phyloP scores from a whole-genome alignment of 345 rosid species.

The Psidium friedrichsthalianum region DNA sequence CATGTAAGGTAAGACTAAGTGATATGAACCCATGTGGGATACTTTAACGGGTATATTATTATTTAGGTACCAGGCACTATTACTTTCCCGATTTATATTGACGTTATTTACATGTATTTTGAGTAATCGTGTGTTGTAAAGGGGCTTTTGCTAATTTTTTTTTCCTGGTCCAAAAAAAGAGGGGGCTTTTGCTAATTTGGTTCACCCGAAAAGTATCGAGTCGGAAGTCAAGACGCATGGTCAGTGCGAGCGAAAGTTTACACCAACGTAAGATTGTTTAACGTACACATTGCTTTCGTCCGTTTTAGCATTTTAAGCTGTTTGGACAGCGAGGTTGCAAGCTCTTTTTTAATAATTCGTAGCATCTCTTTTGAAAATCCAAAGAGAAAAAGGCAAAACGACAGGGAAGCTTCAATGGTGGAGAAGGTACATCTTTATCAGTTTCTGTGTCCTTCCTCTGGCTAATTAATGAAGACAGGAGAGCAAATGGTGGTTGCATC shows the following conservation, averaged over 20 bases:
- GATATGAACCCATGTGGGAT: background rate
- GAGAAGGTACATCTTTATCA: slow-evolving; percentile 1
- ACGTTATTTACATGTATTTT: background rate
- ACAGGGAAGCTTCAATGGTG: background rate
- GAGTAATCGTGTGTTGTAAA: too few relatives aligned
- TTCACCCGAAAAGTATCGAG: background rate
- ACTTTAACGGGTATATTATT: background rate
- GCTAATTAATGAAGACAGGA: slow-evolving; percentile 4
- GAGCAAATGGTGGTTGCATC: background rate
- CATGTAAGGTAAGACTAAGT: background rate
- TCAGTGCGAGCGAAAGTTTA: background rate
- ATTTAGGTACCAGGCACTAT: background rate
- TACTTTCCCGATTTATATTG: background rate
- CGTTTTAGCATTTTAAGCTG: background rate
- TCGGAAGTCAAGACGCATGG: background rate
- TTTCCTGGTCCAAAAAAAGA: too few relatives aligned
- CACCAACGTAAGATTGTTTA: background rate
- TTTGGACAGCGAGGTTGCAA: background rate
- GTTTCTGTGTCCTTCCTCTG: background rate
- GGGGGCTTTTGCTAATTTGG: background rate
- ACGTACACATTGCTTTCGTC: too few relatives aligned
- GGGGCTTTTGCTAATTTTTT: background rate
- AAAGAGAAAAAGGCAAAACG: background rate
- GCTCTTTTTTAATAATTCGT: background rate
- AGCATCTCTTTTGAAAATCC: background rate